phyloP scores from a whole-genome alignment of 495 filamentous ascomycete genomes.

The Apodospora peruviana region DNA sequence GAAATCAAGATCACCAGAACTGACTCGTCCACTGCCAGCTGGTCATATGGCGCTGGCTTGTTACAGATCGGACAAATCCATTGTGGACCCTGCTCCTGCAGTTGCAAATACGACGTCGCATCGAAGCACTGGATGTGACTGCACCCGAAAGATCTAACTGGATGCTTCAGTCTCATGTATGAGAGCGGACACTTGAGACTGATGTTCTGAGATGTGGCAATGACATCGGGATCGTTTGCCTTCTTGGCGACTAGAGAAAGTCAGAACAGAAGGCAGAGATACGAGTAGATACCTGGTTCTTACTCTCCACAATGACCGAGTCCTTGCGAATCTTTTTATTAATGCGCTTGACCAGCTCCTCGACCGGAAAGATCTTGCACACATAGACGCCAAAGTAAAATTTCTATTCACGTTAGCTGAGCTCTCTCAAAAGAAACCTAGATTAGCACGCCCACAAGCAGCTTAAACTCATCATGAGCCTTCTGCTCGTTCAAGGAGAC shows the following conservation, averaged over 20 bases:
- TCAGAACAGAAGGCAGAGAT: no score
- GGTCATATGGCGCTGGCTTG: slow-evolving; percentile 74
- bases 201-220: slow-evolving; percentile 78
- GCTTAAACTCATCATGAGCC: neutral
- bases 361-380: slow-evolving; percentile 65
- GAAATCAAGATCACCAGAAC: slow-evolving; percentile 17
- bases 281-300: slow-evolving; percentile 20
- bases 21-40: slow-evolving; percentile 80
- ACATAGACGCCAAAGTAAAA: slow-evolving; percentile 70
- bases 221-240: slow-evolving; percentile 81
- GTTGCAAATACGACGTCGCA: slow-evolving; percentile 82
- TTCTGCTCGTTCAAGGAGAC: slow-evolving; percentile 3
- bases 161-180: slow-evolving; percentile 71
- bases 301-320: slow-evolving; percentile 80
- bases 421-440: no score
- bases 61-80: slow-evolving; percentile 93
- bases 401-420: slow-evolving; percentile 61
- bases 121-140: slow-evolving; percentile 95
- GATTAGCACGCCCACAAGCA: no score
- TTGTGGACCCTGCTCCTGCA: slow-evolving; percentile 92
- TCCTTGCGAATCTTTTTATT: slow-evolving; percentile 72
- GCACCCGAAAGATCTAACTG: slow-evolving; percentile 74
- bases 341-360: slow-evolving; percentile 64
- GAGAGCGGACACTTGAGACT: slow-evolving; percentile 90
- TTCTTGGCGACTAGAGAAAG: slow-evolving; percentile 61